Base-by-base conservation (phyloP, 495 filamentous ascomycete species). In the Penicillium turbatum region DNA sequence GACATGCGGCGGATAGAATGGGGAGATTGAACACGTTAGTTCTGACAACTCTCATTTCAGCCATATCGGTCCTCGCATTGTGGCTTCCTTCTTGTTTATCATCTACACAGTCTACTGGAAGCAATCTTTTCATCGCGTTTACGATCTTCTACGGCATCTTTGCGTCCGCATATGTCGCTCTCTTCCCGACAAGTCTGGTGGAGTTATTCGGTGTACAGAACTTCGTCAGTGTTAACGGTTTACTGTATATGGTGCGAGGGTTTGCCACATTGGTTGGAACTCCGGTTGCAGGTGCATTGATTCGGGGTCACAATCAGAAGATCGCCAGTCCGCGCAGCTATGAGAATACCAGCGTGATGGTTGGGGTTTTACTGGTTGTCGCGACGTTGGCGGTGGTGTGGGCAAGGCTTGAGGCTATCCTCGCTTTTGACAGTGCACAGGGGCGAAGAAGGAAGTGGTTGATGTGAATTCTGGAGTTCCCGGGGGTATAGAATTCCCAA, bases 1-100 rank as follows among this genome's bases (percentile, higher is more conserved):
- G 62, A 1, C 48, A 62, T 30, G 44, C 47, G 10, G 63, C 66
- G 6, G 88, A 92, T 63, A 79, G 77, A 41, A 60, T 72, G 35
- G 75, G 75, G 8, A 48, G 75, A 15, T 47, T 76, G 0, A 74
- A 78, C 38, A 59, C 64, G 6, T 42, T 78, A 2, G 54, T 76
- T 7, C 12, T 72, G 4, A 62, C 67, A 3, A 77, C 75, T 0
- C 26, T 76, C 5, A 36, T 77, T 5, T 70, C 68, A 13, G 68
- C 72, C 1, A 48, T 72, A 11, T 53, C 66, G 0, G 64, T 70
- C 0, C 47, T 72, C 3, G 67, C 57, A 10, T 51, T 78, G 27
- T 77, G 73, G 75, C 50, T 76, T 11, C 71, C 75, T 3, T 66
- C 71, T 0, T 64, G 68, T 10, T 12, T 73, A 5, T 36, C 54